Base-by-base conservation (phyloP, 371 early-diverging fungal species). In the Actinomucor elegans region DNA sequence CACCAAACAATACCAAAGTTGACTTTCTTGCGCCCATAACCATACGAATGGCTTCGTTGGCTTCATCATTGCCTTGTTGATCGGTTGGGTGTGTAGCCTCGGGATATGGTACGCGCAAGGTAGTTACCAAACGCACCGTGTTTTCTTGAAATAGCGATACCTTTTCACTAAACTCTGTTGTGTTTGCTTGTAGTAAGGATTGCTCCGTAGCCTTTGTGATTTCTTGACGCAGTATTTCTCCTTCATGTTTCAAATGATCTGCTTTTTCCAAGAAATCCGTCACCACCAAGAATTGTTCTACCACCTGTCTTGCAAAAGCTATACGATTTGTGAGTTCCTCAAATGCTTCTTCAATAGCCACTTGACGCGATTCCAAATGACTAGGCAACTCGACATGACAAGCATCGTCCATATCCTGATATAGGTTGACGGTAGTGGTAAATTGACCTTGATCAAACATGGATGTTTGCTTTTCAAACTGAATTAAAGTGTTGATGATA, bases 371-470 rank as follows among this genome's bases (percentile, higher is more conserved):
- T 33, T 79, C 69, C 14, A 81, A 41, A 57, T 73, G 72, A 9
- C 46, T 59, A 0, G 81, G 75, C 9, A 79, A 35, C 21, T 71
- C 74, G 7, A 61, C 45, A 23, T 71, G 62, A 27, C 68, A 61
- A 5, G 64, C 47, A 41, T 81, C 75, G 27, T 77, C 72, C 37
- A 81, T 50, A 27, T 73, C 79, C 42, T 81, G 78, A 45, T 73
- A 79, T 23, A 61, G 34, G 20, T 77, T 64, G 29, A 70, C 60
- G 0, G 74, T 65, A 1, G 45, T 59, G 9, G 76, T 68, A 23
- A 75, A 77, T 17, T 61, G 67, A 4, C 58, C 66, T 46, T 70
- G 57, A 46, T 79, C 73, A 46, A 71, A 81, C 3, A 60, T 64
- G 1, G 63, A 31, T 1, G 66, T 45, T 7, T 57, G 41, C 32